A percentile compares a stretch with the other conserved stretches of the same genome.
phyloP scores from a whole-genome alignment of 768 basidiomycete genomes.

The Phanerochaete carnosa region DNA sequence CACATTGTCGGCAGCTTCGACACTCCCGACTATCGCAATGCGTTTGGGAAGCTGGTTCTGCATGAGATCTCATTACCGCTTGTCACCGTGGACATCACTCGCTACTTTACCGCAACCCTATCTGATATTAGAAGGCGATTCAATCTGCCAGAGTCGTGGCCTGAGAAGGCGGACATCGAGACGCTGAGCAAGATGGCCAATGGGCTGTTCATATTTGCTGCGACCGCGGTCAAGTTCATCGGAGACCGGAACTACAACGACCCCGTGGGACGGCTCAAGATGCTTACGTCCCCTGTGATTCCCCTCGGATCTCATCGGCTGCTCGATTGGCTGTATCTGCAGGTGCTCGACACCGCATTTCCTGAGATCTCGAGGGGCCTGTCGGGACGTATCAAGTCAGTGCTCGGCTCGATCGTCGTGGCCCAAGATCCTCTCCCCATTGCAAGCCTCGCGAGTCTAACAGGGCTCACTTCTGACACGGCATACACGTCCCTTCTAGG shows the following conservation, averaged over 20 bases:
- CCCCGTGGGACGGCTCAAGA: background rate
- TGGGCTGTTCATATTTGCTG: conserved; percentile 22
- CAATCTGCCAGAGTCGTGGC: no score
- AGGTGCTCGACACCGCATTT: background rate
- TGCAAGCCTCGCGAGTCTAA: background rate
- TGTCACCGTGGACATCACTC: background rate
- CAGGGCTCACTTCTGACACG: background rate
- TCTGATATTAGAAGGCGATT: background rate
- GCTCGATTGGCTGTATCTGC: background rate
- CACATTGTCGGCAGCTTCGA: conserved; percentile 1
- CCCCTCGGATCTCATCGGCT: background rate
- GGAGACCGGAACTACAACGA: conserved; percentile 5
- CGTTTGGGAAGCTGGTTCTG: background rate
- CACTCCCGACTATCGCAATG: background rate
- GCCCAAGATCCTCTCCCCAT: background rate
- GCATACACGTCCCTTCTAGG: background rate
- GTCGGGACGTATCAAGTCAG: background rate
- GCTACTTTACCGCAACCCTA: background rate
- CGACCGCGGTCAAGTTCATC: conserved; percentile 19
- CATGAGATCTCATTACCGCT: background rate
- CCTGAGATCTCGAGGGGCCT: background rate
- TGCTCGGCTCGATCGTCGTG: background rate
- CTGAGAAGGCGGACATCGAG: no score
- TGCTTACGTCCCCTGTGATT: background rate
- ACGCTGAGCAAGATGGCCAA: no score